Evolutionary conservation across 805 yeast genomes (phyloP), one percentile per base, ranked within the genome.

Genomic region (Yarrowia sp.): DNA sequence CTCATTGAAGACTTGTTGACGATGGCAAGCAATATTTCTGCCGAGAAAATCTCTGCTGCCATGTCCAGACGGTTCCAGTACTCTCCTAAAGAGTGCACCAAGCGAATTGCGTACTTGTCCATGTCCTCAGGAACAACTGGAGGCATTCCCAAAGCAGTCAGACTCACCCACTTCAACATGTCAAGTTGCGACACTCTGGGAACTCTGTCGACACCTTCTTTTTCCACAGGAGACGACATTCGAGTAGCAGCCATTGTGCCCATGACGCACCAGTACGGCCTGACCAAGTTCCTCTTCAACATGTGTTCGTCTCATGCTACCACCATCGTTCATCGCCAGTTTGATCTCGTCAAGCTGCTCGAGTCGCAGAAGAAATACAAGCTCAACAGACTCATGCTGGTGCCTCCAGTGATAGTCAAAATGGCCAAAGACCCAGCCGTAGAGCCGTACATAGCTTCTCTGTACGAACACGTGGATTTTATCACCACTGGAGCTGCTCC

Each of bases 61-160:
- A 54, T 38, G 48, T 6, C 26, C 12, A 36, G 26, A 14, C 26
- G 38, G 36, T 36, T 54, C 26, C 4, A 11, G 1, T 36, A 40
- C 48, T 26, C 36, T n/a, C 62, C 58, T 10, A 10, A 51, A 22
- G 62, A 54, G 33, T 54, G 62, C 21, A 28, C 19, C 2, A 54
- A 38, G 10, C 22, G 48, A 36, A 54, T 54, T 26, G 75, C 74
- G 1, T 72, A 72, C 66, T 69, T 70, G 68, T 70, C 74, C 67
- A 72, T 74, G 65, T 73, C 76, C 1, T 69, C 72, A 1, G 76
- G 76, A n/a, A 76, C 79, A 9, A 70, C 76, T 9, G 62, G 62
- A 2, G 93, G 95, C 59, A 26, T 54, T 12, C 92, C 95, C 66
- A 89, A 89, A 77, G 95, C 95, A 69, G 96, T 87, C 26, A 83